Evolutionary conservation across 768 basidiomycete species (phyloP).

Genomic region (Tricholoma sp.): DNA sequence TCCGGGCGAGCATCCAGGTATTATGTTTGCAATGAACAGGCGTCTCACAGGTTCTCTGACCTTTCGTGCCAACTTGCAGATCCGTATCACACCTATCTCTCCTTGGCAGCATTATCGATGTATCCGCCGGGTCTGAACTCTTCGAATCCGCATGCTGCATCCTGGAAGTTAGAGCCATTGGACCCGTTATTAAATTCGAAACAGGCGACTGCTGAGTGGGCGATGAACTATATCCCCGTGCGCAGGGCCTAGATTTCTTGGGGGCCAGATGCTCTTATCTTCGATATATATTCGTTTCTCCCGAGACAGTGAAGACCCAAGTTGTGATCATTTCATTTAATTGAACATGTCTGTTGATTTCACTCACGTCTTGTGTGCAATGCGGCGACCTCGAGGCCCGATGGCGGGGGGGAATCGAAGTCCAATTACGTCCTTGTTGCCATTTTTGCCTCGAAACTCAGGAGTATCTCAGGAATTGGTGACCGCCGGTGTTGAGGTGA

Average conservation of each 20-base stretch:
- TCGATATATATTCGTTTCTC: background rate
- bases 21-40: slow-evolving; percentile 5
- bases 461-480: background rate
- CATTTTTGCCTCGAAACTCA: background rate
- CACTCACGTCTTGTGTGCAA: background rate
- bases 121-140: slow-evolving; percentile 40
- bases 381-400: slow-evolving; percentile 14
- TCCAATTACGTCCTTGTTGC: background rate
- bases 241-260: background rate
- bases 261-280: background rate
- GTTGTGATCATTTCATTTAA: background rate
- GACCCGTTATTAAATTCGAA: slow-evolving; percentile 73
- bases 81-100: slow-evolving; percentile 93
- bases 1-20: slow-evolving; percentile 77
- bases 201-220: slow-evolving; percentile 62
- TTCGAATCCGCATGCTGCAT: slow-evolving; percentile 21
- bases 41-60: background rate
- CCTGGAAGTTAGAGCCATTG: slow-evolving; percentile 57
- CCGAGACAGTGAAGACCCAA: background rate
- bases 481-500: background rate
- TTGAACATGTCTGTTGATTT: slow-evolving; percentile 1
- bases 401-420: slow-evolving; percentile 18
- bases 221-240: slow-evolving; percentile 49
- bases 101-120: slow-evolving; percentile 76
- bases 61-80: slow-evolving; percentile 39